Evolutionary conservation across 306 rosid genomes (phyloP).

Genomic region (Quercus bicolor): DNA sequence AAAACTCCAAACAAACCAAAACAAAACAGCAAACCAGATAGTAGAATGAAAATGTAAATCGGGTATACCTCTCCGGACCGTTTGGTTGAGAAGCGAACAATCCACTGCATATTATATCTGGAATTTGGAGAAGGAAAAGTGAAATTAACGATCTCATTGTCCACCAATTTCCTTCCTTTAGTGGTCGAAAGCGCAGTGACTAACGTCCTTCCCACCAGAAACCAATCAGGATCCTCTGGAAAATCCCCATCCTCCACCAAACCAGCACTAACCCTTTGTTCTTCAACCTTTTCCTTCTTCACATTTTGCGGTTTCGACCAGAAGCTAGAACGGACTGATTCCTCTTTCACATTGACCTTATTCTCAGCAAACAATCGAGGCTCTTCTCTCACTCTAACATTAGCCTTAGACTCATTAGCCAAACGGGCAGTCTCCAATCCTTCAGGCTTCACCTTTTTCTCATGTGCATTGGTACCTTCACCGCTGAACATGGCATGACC

Average conservation of each 20-base stretch:
- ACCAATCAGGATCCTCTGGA: conserved; percentile 56
- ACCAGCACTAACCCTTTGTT: conserved; percentile 8
- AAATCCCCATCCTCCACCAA: conserved; percentile 69
- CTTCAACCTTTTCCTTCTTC: conserved; percentile 25
- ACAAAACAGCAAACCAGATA: neutral
- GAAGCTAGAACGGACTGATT: neutral
- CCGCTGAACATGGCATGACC: neutral
- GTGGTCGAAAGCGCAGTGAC: conserved; percentile 60
- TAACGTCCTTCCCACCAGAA: conserved; percentile 56
- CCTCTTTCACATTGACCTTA: conserved; percentile 2
- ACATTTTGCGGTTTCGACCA: neutral
- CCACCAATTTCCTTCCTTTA: conserved; percentile 59
- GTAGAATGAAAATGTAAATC: neutral
- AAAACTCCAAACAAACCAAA: too few relatives aligned
- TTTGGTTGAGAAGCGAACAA: conserved; percentile 75
- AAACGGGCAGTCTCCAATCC: neutral
- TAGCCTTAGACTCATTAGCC: neutral
- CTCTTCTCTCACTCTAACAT: conserved; percentile 14
- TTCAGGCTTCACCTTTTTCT: neutral
- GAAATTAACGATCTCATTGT: conserved; percentile 74
- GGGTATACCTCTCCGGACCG: conserved; percentile 62
- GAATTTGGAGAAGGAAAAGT: conserved; percentile 29
- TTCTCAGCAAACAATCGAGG: conserved; percentile 8
- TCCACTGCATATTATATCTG: conserved; percentile 41
- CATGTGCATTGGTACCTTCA: neutral